Percentiles rank a stretch among this genome's conserved stretches.
Conservation (phyloP, 2,329 filamentous ascomycete genomes). For the Didymella segeticola region DNA sequence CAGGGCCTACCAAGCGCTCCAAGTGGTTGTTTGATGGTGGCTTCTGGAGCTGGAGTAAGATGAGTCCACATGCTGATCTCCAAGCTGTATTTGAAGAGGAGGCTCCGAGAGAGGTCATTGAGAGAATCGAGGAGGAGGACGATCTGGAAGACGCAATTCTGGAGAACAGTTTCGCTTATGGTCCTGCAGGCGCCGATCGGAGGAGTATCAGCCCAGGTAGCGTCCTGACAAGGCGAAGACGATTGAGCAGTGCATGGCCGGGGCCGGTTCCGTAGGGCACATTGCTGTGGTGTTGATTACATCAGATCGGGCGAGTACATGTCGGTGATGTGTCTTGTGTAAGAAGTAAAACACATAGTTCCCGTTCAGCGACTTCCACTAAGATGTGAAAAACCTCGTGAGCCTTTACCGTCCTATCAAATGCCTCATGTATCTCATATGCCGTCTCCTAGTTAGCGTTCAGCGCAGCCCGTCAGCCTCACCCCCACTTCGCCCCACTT, state of each 20-base stretch:
- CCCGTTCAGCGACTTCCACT: too few species aligned
- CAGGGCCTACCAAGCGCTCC: conserved; percentile 48
- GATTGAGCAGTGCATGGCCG: conserved; percentile 48
- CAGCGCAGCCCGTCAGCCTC: conserved; percentile 4
- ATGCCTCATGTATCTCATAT: neutral
- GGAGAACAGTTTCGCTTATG: conserved; percentile 48
- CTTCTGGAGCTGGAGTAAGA: conserved; percentile 61
- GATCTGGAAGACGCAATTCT: conserved; percentile 55
- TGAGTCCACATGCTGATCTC: conserved; percentile 75
- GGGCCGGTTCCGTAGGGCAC: conserved; percentile 19
- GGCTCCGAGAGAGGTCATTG: conserved; percentile 64
- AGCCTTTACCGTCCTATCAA: neutral
- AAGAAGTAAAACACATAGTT: neutral
- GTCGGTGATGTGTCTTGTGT: neutral
- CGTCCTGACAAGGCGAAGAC: conserved; percentile 38
- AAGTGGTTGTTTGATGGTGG: conserved; percentile 55
- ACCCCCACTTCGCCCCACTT: conserved; percentile 11
- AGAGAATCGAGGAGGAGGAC: conserved; percentile 58
- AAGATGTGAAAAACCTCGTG: too few species aligned
- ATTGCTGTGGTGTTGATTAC: neutral
- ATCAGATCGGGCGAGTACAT: neutral
- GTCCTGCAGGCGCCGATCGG: conserved; percentile 16
- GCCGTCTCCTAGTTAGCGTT: neutral
- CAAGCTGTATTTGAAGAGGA: conserved; percentile 75
- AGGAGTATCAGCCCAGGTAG: conserved; percentile 44